Evolutionary conservation across 2,329 filamentous ascomycete genomes (phyloP).

Genomic region (Aureobasidium melanogenum): DNA sequence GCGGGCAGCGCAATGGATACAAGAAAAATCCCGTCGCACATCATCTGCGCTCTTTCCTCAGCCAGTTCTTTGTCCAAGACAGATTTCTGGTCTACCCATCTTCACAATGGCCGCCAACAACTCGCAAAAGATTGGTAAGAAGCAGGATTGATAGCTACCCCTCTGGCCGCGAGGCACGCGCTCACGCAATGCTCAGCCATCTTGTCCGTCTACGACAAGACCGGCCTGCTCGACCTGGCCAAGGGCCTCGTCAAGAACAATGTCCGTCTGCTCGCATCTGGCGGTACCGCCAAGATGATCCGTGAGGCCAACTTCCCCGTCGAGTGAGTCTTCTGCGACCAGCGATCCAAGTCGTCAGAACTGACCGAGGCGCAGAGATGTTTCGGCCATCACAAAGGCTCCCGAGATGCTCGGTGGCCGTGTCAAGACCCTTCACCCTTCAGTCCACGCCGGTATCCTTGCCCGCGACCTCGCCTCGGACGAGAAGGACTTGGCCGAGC

Average conservation of each 20-base stretch:
- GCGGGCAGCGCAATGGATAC: background rate
- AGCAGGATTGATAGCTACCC: background rate
- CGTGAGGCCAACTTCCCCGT: conserved; percentile 92
- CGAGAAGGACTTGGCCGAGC: conserved; percentile 90
- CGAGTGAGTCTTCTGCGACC: conserved; percentile 52
- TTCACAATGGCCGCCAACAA: conserved; percentile 2
- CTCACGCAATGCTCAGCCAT: conserved; percentile 51
- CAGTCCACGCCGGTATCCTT: conserved; percentile 67
- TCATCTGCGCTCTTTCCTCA: background rate
- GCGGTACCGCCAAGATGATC: conserved; percentile 92
- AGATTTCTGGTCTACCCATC: background rate
- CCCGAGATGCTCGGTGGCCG: conserved; percentile 92
- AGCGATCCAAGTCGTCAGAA: background rate
- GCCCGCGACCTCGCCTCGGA: conserved; percentile 90
- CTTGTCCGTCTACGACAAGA: conserved; percentile 98
- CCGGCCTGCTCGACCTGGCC: conserved; percentile 81
- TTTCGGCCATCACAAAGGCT: conserved; percentile 88
- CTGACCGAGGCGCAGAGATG: conserved; percentile 56
- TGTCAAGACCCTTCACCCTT: conserved; percentile 94
- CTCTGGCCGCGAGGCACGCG: background rate
- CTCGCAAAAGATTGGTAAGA: conserved; percentile 13
- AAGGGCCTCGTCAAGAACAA: conserved; percentile 83
- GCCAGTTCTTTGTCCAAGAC: background rate
- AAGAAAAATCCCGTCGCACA: background rate
- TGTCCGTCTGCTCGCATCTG: conserved; percentile 87